Evolutionary conservation across 768 basidiomycete species (phyloP).

Genomic region (Fistulinella prunicolor): DNA sequence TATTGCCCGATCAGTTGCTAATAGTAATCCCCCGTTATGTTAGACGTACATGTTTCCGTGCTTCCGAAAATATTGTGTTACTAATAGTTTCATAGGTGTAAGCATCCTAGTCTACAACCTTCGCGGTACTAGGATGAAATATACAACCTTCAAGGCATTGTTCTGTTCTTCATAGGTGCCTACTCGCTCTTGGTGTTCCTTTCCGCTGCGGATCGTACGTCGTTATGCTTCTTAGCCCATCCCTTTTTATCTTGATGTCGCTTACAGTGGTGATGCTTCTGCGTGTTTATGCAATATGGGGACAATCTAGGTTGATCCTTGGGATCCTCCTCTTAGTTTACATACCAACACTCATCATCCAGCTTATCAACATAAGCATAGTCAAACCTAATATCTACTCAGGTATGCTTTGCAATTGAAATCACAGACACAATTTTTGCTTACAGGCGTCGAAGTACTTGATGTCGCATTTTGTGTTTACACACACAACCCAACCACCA

Average conservation of each 20-base stretch:
- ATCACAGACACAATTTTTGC: not conserved
- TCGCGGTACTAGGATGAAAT: not conserved
- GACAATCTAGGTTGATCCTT: constrained; percentile 1
- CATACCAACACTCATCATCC: not conserved
- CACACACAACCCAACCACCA: not conserved
- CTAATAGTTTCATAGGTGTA: not conserved
- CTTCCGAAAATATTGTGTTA: not conserved
- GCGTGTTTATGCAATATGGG: constrained; percentile 5
- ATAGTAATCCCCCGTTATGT: no score
- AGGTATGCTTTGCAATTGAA: not conserved
- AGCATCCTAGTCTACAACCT: not conserved
- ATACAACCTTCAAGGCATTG: not conserved
- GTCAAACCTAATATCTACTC: not conserved
- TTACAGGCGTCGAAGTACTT: not conserved
- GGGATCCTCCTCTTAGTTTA: constrained; percentile 2
- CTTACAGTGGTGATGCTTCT: constrained; percentile 7
- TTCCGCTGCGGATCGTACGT: constrained; percentile 4
- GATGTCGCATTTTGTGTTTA: not conserved
- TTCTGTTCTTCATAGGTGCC: not conserved
- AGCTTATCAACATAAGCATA: not conserved
- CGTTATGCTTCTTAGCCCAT: not conserved
- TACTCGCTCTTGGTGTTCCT: not conserved
- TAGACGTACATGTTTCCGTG: not conserved
- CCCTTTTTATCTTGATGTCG: not conserved
- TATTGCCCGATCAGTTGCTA: no score